Base-by-base conservation (phyloP, 129 eudicot genomes). In the Flaveria linearis region DNA sequence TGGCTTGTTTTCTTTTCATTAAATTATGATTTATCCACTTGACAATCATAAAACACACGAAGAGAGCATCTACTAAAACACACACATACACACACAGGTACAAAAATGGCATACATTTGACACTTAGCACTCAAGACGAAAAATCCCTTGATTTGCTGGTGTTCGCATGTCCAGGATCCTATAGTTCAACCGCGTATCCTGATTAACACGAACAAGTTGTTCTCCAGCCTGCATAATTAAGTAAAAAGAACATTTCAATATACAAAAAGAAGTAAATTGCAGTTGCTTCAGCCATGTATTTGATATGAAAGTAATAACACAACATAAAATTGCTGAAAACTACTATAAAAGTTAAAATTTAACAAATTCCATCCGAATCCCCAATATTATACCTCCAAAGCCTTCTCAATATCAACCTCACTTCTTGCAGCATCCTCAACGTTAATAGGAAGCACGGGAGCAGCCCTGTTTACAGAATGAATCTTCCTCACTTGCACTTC, bases 381-480 rank as follows among this genome's bases (percentile, higher is more conserved):
- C 3, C 39, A 2, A 42, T 30, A 71, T 22, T 55, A 30, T 81
- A 88, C 97, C 96, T 92, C 75, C 81, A 82, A 78, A 52, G 87
- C 89, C 26, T 69, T 82, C 61, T 86, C 96, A 7, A 93, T 90
- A 72, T 93, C 98, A 25, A 51, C 78, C 28, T 93, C 98, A 78
- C 96, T 90, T 71, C 98, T 87, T 9, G 98, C 88, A 57, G 98
- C 98, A 84, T 93, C 98, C 77, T 93, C 98, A 15, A 93, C 84
- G 36, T 83, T 90, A 4, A 93, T 88, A 65, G 98, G 98, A 68
- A 93, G 81, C 41, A 87, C 78, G 7, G 91, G 77, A 23, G 84
- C 50, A 7, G 98, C 90, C 86, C 82, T 75, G 88, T 76, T 88
- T 6, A 93, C 82, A 52, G 89, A 85, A n/a, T n/a, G n/a, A n/a